Base-by-base conservation (phyloP, 768 basidiomycete genomes). In the Polyporus arcularius region DNA sequence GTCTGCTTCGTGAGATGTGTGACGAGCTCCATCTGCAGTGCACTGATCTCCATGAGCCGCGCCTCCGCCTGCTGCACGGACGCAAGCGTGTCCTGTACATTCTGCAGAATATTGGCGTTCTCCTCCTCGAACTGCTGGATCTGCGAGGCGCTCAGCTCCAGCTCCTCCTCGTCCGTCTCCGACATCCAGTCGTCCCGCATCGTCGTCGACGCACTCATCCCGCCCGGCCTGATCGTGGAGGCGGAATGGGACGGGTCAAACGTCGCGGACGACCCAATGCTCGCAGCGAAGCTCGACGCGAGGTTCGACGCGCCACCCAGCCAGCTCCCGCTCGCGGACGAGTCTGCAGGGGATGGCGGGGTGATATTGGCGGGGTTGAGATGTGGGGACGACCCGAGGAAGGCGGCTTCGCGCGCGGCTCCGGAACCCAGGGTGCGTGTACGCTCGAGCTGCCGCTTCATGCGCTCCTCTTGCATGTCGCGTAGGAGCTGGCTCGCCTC, bases 71-170 rank as follows among this genome's bases (percentile, higher is more conserved):
- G 88, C 70, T 96, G 90, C 38, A 99, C 92, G 3, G 92, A 88
- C 65, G 89, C 89, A 35, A 98, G 80, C 6, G 89, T 91, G 62
- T 92, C 87, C 71, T 96, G 91, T 50, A 93, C 93, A 50, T 83
- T 83, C 65, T 87, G 87, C 40, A 98, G 76, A 53, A 98, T 89
- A 57, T 85, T 84, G 46, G 91, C 89, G 70, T 98, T 98, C 74
- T 98, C 96, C 10, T 83, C 78, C 76, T 97, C 94, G 72, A 98
- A 98, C 71, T 94, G 92, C 70, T 92, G 85, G 56, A 97, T 92
- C 72, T 95, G 94, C 4, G 90, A 93, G 45, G 84, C 81, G 0
- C 90, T 84, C n/a, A 97, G 80, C 69, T 94, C 90, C 18, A 89
- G 76, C 63, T 93, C 90, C 58, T 93, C 89, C 41, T 89, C 87